Base-by-base conservation (phyloP, 1,139 yeast genomes). In the Scheffersomyces segobiensis region DNA sequence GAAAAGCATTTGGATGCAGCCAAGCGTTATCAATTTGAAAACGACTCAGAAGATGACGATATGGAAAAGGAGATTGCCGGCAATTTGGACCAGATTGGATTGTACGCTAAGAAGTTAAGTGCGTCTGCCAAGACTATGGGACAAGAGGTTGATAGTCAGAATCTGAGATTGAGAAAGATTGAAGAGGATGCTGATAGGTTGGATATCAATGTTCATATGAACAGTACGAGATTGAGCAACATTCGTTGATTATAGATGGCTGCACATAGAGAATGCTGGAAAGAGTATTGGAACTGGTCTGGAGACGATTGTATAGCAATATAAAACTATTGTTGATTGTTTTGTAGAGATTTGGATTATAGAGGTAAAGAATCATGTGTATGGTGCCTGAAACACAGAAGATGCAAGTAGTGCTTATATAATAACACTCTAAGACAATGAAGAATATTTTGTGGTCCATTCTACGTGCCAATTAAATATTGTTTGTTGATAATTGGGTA, bases 21-120 rank as follows among this genome's bases (percentile, higher is more conserved):
- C 0, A 68, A 75, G 62, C 60, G 84, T 56, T 81, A 81, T 67
- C 85, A 81, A 65, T 81, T 81, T 66, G 86, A 81, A 65, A 78
- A 79, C 59, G 88, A 85, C 67, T 78, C 80, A 54, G 88, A 84
- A 65, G 88, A 85, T 65, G 88, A 85, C 62, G 85, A 81, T 59
- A 80, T 82, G 80, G 88, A 85, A 65, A 83, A 83, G 64, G 87
- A 85, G 62, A 74, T 83, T 66, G 83, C 86, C 14, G 64, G 72
- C 57, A 85, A 85, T 65, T 75, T 85, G 70, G 86, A 83, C 61
- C 85, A 82, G 71, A 85, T 85, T 52, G 80, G 80, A 1, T 70
- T 71, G 54, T 76, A 76, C 67, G 79, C 85, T 12, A 73, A 72
- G 65, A 81, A 77, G 60, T 75, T 82, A 67, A 79, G 76, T 65